phyloP scores from a whole-genome alignment of 495 filamentous ascomycete genomes.

The Neurospora sp. region DNA sequence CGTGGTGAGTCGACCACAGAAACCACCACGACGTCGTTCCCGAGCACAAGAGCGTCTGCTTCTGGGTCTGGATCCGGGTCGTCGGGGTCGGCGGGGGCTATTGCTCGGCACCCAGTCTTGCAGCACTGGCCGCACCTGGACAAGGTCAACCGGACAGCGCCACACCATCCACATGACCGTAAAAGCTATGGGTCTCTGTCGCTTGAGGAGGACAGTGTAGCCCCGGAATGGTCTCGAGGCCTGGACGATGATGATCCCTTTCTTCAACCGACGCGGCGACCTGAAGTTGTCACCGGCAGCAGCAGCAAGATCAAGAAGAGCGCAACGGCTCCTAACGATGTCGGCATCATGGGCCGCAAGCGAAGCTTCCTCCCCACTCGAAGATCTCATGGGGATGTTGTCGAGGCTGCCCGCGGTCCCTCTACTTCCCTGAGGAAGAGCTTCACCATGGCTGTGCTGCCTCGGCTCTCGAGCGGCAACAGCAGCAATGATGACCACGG shows the following conservation, averaged over 20 bases:
- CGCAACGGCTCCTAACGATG: background rate
- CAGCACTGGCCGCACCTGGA: background rate
- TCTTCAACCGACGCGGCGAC: background rate
- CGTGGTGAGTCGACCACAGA: conserved; percentile 2
- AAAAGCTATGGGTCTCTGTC: background rate
- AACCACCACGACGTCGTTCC: conserved; percentile 1
- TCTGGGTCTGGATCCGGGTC: conserved; percentile 1
- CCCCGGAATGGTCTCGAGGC: background rate
- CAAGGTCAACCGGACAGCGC: background rate
- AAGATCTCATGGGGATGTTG: background rate
- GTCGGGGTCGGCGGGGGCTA: background rate
- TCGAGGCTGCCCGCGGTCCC: background rate
- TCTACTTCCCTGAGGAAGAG: background rate
- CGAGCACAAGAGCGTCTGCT: background rate
- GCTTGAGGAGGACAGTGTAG: background rate
- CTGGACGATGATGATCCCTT: background rate
- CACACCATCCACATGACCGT: background rate
- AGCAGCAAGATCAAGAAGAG: background rate
- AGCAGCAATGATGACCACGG: background rate
- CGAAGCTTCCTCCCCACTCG: background rate
- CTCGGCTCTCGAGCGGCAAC: background rate
- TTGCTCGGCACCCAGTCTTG: background rate
- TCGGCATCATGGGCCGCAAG: background rate
- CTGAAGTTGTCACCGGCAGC: background rate
- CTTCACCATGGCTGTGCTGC: background rate